These are phyloP conservation scores for Candida ipomoeae DNA, from an alignment of 805 yeast genomes.

Conservation along the genomic window DNA sequence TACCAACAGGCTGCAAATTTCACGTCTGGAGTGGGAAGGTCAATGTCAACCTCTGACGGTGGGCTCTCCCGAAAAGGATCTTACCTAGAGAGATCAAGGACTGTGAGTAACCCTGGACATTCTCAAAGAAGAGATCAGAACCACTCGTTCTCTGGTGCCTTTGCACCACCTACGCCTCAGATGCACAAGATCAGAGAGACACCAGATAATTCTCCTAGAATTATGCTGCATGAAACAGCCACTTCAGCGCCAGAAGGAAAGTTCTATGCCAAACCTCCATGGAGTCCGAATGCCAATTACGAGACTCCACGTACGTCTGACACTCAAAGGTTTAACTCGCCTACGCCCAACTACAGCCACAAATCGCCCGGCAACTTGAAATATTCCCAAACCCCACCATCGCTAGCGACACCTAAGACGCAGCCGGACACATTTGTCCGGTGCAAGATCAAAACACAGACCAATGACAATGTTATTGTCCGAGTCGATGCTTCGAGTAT, in stretches of 20 bases:
- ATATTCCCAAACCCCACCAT: neutral
- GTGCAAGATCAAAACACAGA: slow-evolving; percentile 27
- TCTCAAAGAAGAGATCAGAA: neutral
- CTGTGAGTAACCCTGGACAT: slow-evolving; percentile 5
- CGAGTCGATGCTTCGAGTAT: slow-evolving; percentile 20
- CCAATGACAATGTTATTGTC: slow-evolving; percentile 26
- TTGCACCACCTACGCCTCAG: slow-evolving; percentile 2
- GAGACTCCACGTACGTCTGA: neutral
- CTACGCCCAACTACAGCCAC: neutral
- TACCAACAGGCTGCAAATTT: slow-evolving; percentile 25
- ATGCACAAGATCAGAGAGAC: slow-evolving; percentile 1
- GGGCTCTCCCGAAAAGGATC: slow-evolving; percentile 5
- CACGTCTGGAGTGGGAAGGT: slow-evolving; percentile 9
- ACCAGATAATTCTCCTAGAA: neutral
- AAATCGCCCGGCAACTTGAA: neutral
- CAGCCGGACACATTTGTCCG: slow-evolving; percentile 10
- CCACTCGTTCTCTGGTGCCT: neutral
- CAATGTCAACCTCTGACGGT: slow-evolving; percentile 12
- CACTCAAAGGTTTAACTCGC: neutral
- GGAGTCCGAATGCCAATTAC: neutral
- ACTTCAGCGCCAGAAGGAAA: neutral
- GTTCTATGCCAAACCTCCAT: neutral
- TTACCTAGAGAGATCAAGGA: slow-evolving; percentile 6
- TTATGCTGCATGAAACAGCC: neutral
- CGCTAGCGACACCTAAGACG: neutral